Conservation (phyloP, 1,284 basidiomycete genomes). For the Heliocybe sulcata region DNA sequence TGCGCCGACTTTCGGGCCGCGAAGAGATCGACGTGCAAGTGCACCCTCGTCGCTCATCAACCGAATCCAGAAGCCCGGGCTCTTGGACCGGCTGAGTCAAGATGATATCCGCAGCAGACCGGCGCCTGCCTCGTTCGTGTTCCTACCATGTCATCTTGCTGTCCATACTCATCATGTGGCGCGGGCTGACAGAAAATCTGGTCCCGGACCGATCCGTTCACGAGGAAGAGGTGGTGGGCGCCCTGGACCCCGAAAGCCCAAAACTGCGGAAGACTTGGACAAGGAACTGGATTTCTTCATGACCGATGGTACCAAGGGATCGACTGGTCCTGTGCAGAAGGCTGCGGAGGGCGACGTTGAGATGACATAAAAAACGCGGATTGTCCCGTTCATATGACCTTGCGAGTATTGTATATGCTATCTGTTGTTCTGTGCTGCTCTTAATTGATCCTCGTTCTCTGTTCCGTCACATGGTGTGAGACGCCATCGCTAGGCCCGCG, state of each 20-base stretch:
- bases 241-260: constrained; percentile 38
- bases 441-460: not conserved
- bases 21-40: constrained; percentile 33
- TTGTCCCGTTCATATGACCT: not conserved
- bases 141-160: not conserved
- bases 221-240: constrained; percentile 25
- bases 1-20: constrained; percentile 26
- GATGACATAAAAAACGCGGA: not conserved
- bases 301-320: constrained; percentile 37
- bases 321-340: not conserved
- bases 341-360: constrained; percentile 1
- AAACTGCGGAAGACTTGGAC: constrained; percentile 83
- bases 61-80: constrained; percentile 56
- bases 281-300: constrained; percentile 90
- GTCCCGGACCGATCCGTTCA: constrained; percentile 33
- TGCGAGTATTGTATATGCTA: constrained; percentile 1
- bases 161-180: constrained; percentile 14
- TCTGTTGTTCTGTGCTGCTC: not conserved
- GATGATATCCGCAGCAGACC: constrained; percentile 29
- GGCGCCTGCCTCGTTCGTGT: constrained; percentile 17
- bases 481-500: too few relatives aligned
- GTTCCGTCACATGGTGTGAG: not conserved
- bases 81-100: constrained; percentile 47
- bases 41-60: constrained; percentile 50
- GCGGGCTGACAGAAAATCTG: constrained; percentile 12